Base-by-base conservation (phyloP, 345 rosid species). In the Trapa bicornis region DNA sequence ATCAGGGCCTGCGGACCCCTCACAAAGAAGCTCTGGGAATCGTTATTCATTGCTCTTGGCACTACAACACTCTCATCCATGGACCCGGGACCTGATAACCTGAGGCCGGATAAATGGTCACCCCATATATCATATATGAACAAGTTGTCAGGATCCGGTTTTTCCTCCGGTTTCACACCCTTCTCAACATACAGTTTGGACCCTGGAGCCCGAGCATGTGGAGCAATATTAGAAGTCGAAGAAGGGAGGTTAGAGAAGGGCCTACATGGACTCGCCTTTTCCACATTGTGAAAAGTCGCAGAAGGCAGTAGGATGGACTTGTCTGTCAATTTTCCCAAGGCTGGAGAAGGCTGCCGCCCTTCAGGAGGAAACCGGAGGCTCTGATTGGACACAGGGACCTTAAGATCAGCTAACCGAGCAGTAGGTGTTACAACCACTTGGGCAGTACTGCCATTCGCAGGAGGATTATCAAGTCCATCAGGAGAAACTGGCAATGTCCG, bases 91-190 rank as follows among this genome's bases (percentile, higher is more conserved):
- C 74, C 84, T 70, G 56, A 67, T 57, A 78, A 66, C 76, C 70
- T 67, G 60, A 89, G 84, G 41, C 81, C 78, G 63, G 86, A 78
- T 71, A 88, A 76, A 80, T 87, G 98, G 70, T 88, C 86, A 38
- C 97, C 96, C 98, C 92, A 93, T 7, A 93, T 93, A 73, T 90
- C 92, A 39, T 90, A 90, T 14, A 68, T 75, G 76, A 82, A 80
- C 65, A 79, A 79, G 60, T 80, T 79, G 58, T 74, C 77, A 10
- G 52, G 13, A 47, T 63, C 65, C 14, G 15, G 62, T 64, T 73
- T 77, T 45, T 75, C 82, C 54, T 80, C 80, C 64, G 77, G 65
- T 66, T 77, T 69, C 62, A 61, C 37, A 17, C 53, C 37, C 66
- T 74, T 80, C 70, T 74, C 73, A 58, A 68, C 32, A 17, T 63